phyloP scores from a whole-genome alignment of 129 eudicot species.

The Escallonia rubra region DNA sequence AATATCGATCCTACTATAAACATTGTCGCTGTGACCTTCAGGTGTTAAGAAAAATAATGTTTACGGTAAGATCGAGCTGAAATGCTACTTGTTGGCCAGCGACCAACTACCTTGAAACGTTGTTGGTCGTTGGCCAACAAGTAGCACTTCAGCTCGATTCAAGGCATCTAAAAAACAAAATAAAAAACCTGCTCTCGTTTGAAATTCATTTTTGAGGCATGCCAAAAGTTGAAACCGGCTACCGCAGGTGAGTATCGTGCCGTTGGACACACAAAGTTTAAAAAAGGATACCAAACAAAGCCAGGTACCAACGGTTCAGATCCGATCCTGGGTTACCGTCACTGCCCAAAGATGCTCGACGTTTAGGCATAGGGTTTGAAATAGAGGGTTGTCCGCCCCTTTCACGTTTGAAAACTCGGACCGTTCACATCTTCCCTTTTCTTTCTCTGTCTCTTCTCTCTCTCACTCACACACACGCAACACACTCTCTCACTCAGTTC shows the following conservation, averaged over 20 bases:
- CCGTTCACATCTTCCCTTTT: slow-evolving; percentile 21
- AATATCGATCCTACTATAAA: too few relatives aligned
- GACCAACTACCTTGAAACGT: too few relatives aligned
- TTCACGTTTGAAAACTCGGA: slow-evolving; percentile 15
- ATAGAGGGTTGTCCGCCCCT: background rate
- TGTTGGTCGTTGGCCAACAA: too few relatives aligned
- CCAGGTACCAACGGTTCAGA: background rate
- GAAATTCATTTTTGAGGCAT: too few relatives aligned
- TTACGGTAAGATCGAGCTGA: too few relatives aligned
- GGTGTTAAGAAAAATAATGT: too few relatives aligned
- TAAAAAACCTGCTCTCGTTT: too few relatives aligned
- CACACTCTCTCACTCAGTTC: background rate
- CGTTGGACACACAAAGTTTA: background rate
- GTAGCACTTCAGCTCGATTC: too few relatives aligned
- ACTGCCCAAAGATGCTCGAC: background rate
- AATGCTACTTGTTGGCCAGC: too few relatives aligned
- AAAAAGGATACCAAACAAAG: background rate
- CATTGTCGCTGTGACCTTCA: too few relatives aligned
- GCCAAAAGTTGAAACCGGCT: too few relatives aligned
- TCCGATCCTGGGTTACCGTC: background rate
- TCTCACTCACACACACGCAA: slow-evolving; percentile 1
- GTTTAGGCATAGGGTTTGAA: slow-evolving; percentile 7
- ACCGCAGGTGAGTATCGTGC: background rate
- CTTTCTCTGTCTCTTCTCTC: slow-evolving; percentile 4
- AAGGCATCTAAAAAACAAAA: too few relatives aligned